Percentiles rank a stretch among this genome's conserved stretches.
Conservation (phyloP, 2,329 filamentous ascomycete genomes). For the Dryadomyces quercivorus region DNA sequence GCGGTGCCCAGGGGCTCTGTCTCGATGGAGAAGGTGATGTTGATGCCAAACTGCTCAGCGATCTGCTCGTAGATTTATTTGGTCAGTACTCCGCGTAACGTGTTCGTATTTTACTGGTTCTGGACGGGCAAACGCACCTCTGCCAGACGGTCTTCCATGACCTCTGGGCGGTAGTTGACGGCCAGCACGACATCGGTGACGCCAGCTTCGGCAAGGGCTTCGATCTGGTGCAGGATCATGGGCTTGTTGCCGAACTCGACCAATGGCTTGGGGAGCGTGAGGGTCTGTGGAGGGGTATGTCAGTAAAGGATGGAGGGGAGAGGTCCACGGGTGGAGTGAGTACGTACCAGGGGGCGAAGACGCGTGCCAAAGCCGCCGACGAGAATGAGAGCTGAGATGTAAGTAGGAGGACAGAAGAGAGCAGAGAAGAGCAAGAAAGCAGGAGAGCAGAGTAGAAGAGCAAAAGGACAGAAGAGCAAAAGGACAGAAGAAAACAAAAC, state of each 20-base stretch:
- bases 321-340: not conserved
- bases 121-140: slow-evolving; percentile 48
- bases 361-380: slow-evolving; percentile 98
- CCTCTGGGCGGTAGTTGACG: slow-evolving; percentile 96
- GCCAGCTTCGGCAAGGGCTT: slow-evolving; percentile 82
- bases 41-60: slow-evolving; percentile 82
- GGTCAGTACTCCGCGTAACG: too few relatives aligned
- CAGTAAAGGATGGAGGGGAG: slow-evolving; percentile 7
- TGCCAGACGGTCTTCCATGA: slow-evolving; percentile 89
- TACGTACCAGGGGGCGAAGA: slow-evolving; percentile 80
- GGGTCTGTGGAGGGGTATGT: slow-evolving; percentile 49
- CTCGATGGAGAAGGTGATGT: slow-evolving; percentile 95
- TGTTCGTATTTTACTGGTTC: not conserved
- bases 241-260: slow-evolving; percentile 98
- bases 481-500: not conserved
- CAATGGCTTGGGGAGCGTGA: slow-evolving; percentile 92
- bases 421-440: not conserved
- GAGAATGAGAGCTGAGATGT: slow-evolving; percentile 73
- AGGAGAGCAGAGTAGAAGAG: not conserved
- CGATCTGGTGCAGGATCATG: slow-evolving; percentile 98
- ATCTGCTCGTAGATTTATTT: slow-evolving; percentile 48
- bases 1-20: slow-evolving; percentile 90
- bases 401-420: not conserved
- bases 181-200: slow-evolving; percentile 96
- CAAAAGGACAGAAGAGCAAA: not conserved